phyloP scores from a whole-genome alignment of 345 rosid genomes.

The Erysimum cheiranthoides region DNA sequence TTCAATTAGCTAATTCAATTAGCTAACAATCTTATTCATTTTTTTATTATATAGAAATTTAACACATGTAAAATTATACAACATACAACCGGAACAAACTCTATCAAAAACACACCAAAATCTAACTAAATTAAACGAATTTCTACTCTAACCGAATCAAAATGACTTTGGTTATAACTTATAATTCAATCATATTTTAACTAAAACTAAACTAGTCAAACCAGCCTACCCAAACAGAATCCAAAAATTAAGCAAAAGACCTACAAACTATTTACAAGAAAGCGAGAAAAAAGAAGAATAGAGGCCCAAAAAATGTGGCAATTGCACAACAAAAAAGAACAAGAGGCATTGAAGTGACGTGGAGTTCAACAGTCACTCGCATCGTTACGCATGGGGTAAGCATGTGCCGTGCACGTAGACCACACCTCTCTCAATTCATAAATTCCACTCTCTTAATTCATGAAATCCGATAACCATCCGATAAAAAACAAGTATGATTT shows the following conservation, averaged over 20 bases:
- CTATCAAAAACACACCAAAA: not conserved
- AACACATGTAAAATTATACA: not conserved
- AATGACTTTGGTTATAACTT: not conserved
- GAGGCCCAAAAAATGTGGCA: slow-evolving; percentile 22
- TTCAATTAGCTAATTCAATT: not conserved
- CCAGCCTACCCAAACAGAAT: not conserved
- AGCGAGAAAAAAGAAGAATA: not conserved
- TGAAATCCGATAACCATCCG: not conserved
- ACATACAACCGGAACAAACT: not conserved
- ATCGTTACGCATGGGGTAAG: slow-evolving; percentile 36
- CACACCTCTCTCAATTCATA: slow-evolving; percentile 13
- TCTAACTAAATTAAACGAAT: not conserved
- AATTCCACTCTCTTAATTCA: slow-evolving; percentile 4
- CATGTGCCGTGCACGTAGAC: slow-evolving; percentile 40
- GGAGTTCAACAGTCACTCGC: slow-evolving; percentile 29
- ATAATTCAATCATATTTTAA: not conserved
- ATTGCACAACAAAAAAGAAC: not conserved
- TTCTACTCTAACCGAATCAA: too few relatives aligned
- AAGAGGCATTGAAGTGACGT: slow-evolving; percentile 31
- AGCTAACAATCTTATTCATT: not conserved
- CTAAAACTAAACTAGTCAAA: not conserved
- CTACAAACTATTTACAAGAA: slow-evolving; percentile 4
- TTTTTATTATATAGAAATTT: not conserved
- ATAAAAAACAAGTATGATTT: not conserved
- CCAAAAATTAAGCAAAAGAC: not conserved